Base-by-base conservation (phyloP, 495 filamentous ascomycete species). In the Daldinia grandis region DNA sequence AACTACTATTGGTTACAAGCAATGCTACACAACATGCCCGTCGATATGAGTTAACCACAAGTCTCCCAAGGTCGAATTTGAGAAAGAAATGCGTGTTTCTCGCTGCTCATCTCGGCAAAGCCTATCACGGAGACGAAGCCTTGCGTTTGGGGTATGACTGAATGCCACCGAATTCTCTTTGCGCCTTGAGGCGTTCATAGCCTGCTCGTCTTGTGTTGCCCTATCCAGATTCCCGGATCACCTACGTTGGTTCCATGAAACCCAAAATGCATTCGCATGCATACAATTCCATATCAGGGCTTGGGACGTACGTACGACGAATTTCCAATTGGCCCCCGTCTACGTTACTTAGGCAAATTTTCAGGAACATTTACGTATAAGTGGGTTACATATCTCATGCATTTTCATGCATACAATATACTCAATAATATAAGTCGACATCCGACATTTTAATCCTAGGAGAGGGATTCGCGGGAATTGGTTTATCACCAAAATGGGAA, bases 221-320 rank as follows among this genome's bases (percentile, higher is more conserved):
- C 40, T 69, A 69, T 58, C 70, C 70, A 69, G 65, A 58, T 73
- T 69, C 65, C 65, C 62, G 70, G 70, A 68, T 73, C 65, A 33
- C 70, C 49, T 68, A 8, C 60, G 54, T 73, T 38, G 60, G 70
- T 61, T 65, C 56, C 53, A 68, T 72, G 64, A 72, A 68, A 72
- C 69, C 47, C 58, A 31, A 31, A 61, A 33, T 62, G 66, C 42
- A 49, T 31, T 31, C 33, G 57, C 56, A 49, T 47, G 40, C 64
- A 19, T 66, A 62, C 40, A 63, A 51, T 68, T 60, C 54, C 61
- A 64, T 68, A 33, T 50, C 33, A 53, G 55, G 55, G 58, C 64
- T 21, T 72, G 64, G 24, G 28, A 27, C 60, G 40, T 37, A 25
- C 17, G 33, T 57, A 33, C 54, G 54, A 51, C 49, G 30, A 31